A percentile compares a stretch with the other conserved stretches of the same genome.
phyloP scores from a whole-genome alignment of 805 yeast genomes.

The Wickerhamomyces pijperi region DNA sequence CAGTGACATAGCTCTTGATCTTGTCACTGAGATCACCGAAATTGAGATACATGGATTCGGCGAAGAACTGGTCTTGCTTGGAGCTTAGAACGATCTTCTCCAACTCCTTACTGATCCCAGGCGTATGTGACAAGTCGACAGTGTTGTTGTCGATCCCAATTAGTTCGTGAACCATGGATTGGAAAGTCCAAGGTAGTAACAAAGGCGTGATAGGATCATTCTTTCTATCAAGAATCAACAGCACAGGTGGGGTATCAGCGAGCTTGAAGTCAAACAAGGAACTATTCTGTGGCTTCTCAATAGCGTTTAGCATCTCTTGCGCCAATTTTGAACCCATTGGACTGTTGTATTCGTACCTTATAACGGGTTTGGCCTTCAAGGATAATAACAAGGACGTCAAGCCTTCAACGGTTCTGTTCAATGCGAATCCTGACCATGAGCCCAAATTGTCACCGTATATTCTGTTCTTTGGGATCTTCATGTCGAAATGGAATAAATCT shows the following conservation, averaged over 20 bases:
- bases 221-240: constrained; percentile 71
- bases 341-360: constrained; percentile 68
- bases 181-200: constrained; percentile 94
- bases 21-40: constrained; percentile 92
- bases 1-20: constrained; percentile 74
- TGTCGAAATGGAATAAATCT: constrained; percentile 42
- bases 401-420: constrained; percentile 30
- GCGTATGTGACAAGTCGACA: constrained; percentile 49
- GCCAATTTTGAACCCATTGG: constrained; percentile 56
- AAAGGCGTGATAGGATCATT: constrained; percentile 92
- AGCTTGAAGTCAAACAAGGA: constrained; percentile 55
- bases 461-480: constrained; percentile 17
- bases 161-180: constrained; percentile 92
- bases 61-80: constrained; percentile 67
- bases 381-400: constrained; percentile 55
- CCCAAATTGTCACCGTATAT: constrained; percentile 27
- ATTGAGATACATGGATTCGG: constrained; percentile 74
- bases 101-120: constrained; percentile 47
- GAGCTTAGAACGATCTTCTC: constrained; percentile 54
- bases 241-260: constrained; percentile 58
- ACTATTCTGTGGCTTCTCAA: constrained; percentile 38
- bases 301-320: constrained; percentile 46
- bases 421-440: constrained; percentile 34
- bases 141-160: constrained; percentile 75
- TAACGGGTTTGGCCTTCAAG: constrained; percentile 64